phyloP scores from a whole-genome alignment of 495 filamentous ascomycete species.

The Tuber umbilicatum region DNA sequence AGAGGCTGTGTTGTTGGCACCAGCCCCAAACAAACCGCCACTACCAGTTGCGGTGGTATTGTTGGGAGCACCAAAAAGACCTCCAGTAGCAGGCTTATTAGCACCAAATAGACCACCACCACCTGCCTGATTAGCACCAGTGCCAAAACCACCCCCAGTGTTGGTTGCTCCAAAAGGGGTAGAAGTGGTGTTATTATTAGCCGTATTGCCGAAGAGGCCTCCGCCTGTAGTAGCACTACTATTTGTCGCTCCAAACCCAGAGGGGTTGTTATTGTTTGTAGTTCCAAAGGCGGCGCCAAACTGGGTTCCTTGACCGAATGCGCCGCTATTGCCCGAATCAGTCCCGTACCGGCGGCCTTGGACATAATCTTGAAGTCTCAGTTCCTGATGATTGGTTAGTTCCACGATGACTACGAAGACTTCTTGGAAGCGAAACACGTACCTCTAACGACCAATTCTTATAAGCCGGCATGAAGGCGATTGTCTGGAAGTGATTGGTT shows the following conservation, averaged over 20 bases:
- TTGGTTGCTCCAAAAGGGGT: constrained; percentile 48
- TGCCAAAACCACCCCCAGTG: constrained; percentile 43
- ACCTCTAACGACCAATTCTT: constrained; percentile 77
- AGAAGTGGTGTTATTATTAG: constrained; percentile 43
- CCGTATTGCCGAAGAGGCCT: constrained; percentile 50
- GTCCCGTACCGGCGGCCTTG: constrained; percentile 78
- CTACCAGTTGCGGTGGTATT: constrained; percentile 47
- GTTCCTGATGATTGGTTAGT: constrained; percentile 49
- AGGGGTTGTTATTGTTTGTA: constrained; percentile 44
- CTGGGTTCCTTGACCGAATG: constrained; percentile 64
- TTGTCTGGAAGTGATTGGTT: constrained; percentile 68
- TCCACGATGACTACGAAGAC: constrained; percentile 7
- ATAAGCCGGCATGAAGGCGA: constrained; percentile 79
- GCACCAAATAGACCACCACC: constrained; percentile 49
- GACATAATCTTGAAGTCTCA: constrained; percentile 81
- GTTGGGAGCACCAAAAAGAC: constrained; percentile 47
- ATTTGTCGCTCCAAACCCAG: constrained; percentile 41
- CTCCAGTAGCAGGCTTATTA: constrained; percentile 46
- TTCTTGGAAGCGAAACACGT: constrained; percentile 6
- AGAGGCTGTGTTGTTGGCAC: constrained; percentile 35
- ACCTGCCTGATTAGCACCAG: constrained; percentile 46
- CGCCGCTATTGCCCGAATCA: constrained; percentile 60
- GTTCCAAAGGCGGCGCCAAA: constrained; percentile 49
- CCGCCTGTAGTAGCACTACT: constrained; percentile 45
- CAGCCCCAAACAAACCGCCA: constrained; percentile 53